Evolutionary conservation across 352 stramenopile species (phyloP).

Genomic region (Aphanomyces astaci): DNA sequence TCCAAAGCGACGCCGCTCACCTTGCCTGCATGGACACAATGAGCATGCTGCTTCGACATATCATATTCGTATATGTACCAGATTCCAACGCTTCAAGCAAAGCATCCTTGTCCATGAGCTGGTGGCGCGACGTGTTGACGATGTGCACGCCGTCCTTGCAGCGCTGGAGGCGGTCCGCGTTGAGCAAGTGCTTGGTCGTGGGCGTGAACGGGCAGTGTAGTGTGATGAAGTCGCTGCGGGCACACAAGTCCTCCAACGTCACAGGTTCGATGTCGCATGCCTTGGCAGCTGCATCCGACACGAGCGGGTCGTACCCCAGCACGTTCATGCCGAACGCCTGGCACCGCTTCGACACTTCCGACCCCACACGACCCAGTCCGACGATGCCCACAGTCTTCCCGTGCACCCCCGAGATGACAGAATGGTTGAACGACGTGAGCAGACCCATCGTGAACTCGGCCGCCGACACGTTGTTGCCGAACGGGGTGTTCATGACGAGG

Average conservation of each 20-base stretch:
- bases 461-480: slow-evolving; percentile 92
- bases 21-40: slow-evolving; percentile 73
- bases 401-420: slow-evolving; percentile 40
- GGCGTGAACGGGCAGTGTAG: slow-evolving; percentile 95
- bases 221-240: slow-evolving; percentile 92
- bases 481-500: slow-evolving; percentile 95
- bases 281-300: slow-evolving; percentile 80
- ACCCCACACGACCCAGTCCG: slow-evolving; percentile 90
- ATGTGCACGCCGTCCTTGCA: slow-evolving; percentile 91
- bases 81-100: slow-evolving; percentile 84
- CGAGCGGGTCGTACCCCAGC: slow-evolving; percentile 89
- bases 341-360: slow-evolving; percentile 88
- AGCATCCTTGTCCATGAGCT: slow-evolving; percentile 89
- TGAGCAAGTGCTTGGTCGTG: slow-evolving; percentile 88
- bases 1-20: slow-evolving; percentile 70
- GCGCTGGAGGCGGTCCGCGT: slow-evolving; percentile 54
- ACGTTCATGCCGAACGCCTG: slow-evolving; percentile 92
- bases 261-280: slow-evolving; percentile 78
- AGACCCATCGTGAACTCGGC: slow-evolving; percentile 92
- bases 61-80: too few relatives aligned
- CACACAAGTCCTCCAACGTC: slow-evolving; percentile 77
- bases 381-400: slow-evolving; percentile 93
- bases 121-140: slow-evolving; percentile 91
- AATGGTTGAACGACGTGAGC: slow-evolving; percentile 51
- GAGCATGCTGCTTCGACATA: too few relatives aligned